Evolutionary conservation across 345 rosid species (phyloP), one percentile per base, ranked within the genome.

Genomic region (Draba incana): DNA sequence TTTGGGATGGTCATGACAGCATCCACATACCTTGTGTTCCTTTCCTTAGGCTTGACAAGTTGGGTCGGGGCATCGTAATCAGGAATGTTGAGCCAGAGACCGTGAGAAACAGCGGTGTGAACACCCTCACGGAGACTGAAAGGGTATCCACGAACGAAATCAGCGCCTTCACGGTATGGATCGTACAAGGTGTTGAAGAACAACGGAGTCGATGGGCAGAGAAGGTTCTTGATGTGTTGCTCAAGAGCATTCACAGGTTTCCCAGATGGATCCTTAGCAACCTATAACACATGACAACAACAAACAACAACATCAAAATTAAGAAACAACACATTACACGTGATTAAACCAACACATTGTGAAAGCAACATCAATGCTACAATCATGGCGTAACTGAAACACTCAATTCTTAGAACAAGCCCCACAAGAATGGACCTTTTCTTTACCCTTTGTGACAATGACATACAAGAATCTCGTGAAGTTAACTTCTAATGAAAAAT

Each of bases 1-100:
- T 93, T 87, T n/a, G 98, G 97, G 65, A 93, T 90, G 49, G 97
- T 87, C 87, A 88, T 47, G 42, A 93, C 94, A 51, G 92, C 90
- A 78, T 93, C 96, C 69, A 93, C 98, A 51, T 77, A 87, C 97
- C 97, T 82, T 3, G 85, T 81, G 84, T 91, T 90, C 76, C 91
- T 88, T 81, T 91, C 97, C 31, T 58, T 90, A 58, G 97, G 97
- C 83, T 91, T 91, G 65, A 91, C 97, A 49, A 91, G 95, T 74
- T 91, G 97, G 35, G 97, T 91, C 0, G 97, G 97, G 33, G 97
- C 97, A 78, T 91, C 97, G 71, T 91, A 91, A 64, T 91, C 96
- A 25, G 96, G 97, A 64, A 91, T 91, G 87, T 91, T 91, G 66
- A 91, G 97, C 97, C 97, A 91, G 52, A 91, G 89, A 16, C 97